phyloP scores from a whole-genome alignment of 768 basidiomycete species.

The Lactarius evosmus region DNA sequence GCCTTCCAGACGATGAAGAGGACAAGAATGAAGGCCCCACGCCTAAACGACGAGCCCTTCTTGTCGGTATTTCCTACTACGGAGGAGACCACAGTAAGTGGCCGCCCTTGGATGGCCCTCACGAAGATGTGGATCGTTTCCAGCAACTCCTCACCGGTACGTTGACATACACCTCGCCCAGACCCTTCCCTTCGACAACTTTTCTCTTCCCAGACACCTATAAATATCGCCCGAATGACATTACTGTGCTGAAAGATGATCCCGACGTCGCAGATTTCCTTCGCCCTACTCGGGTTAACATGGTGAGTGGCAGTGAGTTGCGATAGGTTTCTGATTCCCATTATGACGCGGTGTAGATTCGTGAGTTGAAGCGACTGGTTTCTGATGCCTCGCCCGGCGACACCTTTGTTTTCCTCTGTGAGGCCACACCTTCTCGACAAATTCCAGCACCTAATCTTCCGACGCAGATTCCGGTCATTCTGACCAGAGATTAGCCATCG shows the following conservation, averaged over 20 bases:
- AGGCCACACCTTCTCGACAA: neutral
- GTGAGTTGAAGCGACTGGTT: slow-evolving; percentile 25
- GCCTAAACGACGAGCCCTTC: slow-evolving; percentile 17
- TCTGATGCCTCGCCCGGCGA: slow-evolving; percentile 29
- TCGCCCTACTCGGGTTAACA: slow-evolving; percentile 24
- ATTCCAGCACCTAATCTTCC: neutral
- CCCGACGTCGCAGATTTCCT: neutral
- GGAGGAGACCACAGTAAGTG: neutral
- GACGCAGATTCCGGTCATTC: slow-evolving; percentile 31
- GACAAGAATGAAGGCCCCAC: neutral
- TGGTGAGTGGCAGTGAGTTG: slow-evolving; percentile 11
- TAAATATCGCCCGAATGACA: slow-evolving; percentile 23
- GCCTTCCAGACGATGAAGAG: neutral
- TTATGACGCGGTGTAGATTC: slow-evolving; percentile 19
- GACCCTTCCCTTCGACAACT: neutral
- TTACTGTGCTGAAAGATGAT: slow-evolving; percentile 25
- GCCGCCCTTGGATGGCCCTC: neutral
- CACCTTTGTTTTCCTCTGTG: slow-evolving; percentile 32
- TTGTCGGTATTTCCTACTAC: slow-evolving; percentile 27
- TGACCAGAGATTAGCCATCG: slow-evolving; percentile 21
- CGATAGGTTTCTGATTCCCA: neutral
- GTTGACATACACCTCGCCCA: neutral
- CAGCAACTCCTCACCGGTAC: slow-evolving; percentile 13
- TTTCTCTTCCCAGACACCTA: slow-evolving; percentile 17
- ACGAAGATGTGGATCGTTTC: slow-evolving; percentile 18